Conservation (phyloP, 192 early-diverging fungal species). For the Phycomyces nitens region DNA sequence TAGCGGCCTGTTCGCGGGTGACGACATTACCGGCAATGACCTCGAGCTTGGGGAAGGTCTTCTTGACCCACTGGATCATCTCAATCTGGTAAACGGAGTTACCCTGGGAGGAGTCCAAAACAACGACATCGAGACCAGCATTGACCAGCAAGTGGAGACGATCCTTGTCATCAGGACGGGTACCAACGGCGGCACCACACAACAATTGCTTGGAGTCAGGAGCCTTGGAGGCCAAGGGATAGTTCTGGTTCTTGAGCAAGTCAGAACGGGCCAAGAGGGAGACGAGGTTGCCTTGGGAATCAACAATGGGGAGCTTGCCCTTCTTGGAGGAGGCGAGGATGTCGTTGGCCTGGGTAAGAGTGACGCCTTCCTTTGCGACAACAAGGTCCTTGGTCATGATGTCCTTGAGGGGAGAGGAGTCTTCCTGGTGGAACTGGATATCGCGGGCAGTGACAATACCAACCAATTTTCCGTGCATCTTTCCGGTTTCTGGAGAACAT, state of each 20-base stretch:
- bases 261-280: slow-evolving; percentile 92
- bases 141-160: slow-evolving; percentile 83
- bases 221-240: slow-evolving; percentile 86
- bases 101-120: slow-evolving; percentile 96
- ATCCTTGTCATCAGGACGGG: slow-evolving; percentile 83
- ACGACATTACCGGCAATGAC: slow-evolving; percentile 98
- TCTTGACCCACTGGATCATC: slow-evolving; percentile 93
- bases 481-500: slow-evolving; percentile 68
- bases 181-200: slow-evolving; percentile 89
- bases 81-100: slow-evolving; percentile 93
- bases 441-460: slow-evolving; percentile 97
- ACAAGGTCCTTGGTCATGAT: slow-evolving; percentile 93
- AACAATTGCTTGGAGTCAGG: slow-evolving; percentile 85
- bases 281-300: slow-evolving; percentile 75
- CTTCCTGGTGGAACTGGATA: slow-evolving; percentile 87
- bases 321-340: slow-evolving; percentile 88
- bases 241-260: slow-evolving; percentile 95
- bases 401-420: slow-evolving; percentile 55
- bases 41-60: slow-evolving; percentile 75
- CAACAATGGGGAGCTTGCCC: slow-evolving; percentile 96
- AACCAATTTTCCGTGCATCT: slow-evolving; percentile 82
- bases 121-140: slow-evolving; percentile 94
- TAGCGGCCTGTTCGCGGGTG: slow-evolving; percentile 90
- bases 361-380: slow-evolving; percentile 82
- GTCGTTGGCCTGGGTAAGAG: slow-evolving; percentile 83